Conservation (phyloP, 139 green algal species). For the Axilococcus clingmanii region DNA sequence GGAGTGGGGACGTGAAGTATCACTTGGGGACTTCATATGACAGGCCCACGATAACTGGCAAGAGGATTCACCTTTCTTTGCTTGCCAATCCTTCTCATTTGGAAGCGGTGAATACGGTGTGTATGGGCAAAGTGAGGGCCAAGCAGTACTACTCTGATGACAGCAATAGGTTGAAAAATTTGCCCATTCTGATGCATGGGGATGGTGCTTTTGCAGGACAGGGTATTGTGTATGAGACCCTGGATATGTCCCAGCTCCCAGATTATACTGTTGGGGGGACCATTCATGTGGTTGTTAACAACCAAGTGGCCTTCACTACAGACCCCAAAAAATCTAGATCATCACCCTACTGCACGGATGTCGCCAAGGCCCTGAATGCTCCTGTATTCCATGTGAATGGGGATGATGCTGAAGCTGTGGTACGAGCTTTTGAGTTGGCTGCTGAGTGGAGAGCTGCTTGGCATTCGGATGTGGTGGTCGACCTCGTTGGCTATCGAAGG, state of each 20-base stretch:
- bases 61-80: constrained; percentile 86
- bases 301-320: constrained; percentile 98
- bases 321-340: constrained; percentile 80
- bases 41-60: constrained; percentile 76
- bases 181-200: constrained; percentile 92
- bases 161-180: constrained; percentile 37
- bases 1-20: constrained; percentile 94
- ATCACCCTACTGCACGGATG: constrained; percentile 90
- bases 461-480: constrained; percentile 89
- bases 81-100: constrained; percentile 94
- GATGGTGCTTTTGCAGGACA: constrained; percentile 93
- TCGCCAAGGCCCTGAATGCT: constrained; percentile 86
- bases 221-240: constrained; percentile 95
- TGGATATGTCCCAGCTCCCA: constrained; percentile 86
- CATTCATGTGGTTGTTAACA: constrained; percentile 98
- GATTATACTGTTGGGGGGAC: constrained; percentile 92
- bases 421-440: constrained; percentile 83
- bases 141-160: constrained; percentile 89
- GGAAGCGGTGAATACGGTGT: constrained; percentile 90
- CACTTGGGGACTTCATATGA: constrained; percentile 94
- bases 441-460: constrained; percentile 87
- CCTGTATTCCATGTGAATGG: constrained; percentile 98
- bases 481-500: constrained; percentile 79
- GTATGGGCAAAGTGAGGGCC: constrained; percentile 88
- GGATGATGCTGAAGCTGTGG: constrained; percentile 91